Base-by-base conservation (phyloP, 2,329 filamentous ascomycete genomes). In the Bertia moriformis region DNA sequence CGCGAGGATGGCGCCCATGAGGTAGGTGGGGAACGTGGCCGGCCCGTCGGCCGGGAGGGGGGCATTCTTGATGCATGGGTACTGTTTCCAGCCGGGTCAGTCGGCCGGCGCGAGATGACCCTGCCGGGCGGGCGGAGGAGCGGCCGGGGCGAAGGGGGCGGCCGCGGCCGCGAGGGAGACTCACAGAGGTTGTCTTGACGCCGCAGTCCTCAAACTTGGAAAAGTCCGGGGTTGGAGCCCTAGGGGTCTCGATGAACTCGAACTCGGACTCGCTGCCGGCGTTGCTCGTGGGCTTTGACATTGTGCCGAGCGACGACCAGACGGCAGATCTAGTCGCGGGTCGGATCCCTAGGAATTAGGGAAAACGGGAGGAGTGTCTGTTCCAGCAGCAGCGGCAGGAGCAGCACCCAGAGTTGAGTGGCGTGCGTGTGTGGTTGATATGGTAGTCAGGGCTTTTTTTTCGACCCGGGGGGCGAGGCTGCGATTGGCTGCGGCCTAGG, bases 241-340 rank as follows among this genome's bases (percentile, higher is more conserved):
- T 65, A 22, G 69, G 70, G 51, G 69, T 73, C 48, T 70, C 61
- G 52, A 72, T 69, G 56, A 79, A 83, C 58, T 82, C 75, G 55
- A 83, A 81, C 46, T 66, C 61, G 48, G 63, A 63, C 57, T 66
- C 65, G 44, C 60, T 66, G 58, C 62, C 61, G 53, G 62, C 65
- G 49, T 55, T 52, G 51, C 63, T 66, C 47, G 60, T 55, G 44
- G 62, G 51, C 48, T 68, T 66, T 43, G 66, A 68, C 59, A 68
- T 66, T 50, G 51, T 66, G 58, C 48, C 37, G 43, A 46, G 19
- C 13, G n/a, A n/a, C n/a, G n/a, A n/a, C n/a, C n/a, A n/a, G n/a
- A n/a, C n/a, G n/a, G n/a, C n/a, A n/a, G n/a, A n/a, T n/a, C n/a
- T n/a, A n/a, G n/a, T n/a, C n/a, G n/a, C n/a, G n/a, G n/a, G n/a